Evolutionary conservation across 495 filamentous ascomycete species (phyloP).

Genomic region (Rhizodiscina lignyota): DNA sequence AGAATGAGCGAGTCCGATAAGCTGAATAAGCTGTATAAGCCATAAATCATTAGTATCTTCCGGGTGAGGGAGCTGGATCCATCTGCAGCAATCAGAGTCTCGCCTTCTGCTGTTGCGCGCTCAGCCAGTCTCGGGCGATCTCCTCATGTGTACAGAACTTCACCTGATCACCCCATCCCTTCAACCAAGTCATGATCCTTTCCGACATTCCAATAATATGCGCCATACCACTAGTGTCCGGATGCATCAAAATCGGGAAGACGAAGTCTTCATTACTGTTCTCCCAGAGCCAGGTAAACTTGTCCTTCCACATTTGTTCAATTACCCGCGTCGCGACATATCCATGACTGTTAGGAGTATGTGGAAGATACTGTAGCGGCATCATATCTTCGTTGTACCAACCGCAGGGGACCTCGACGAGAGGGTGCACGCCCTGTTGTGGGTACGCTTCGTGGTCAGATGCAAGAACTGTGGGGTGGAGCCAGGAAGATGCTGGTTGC

Average conservation of each 20-base stretch:
- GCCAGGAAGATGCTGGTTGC: slow-evolving; percentile 46
- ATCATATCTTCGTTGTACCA: slow-evolving; percentile 58
- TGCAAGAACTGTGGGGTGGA: slow-evolving; percentile 41
- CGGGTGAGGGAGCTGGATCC: too few species aligned
- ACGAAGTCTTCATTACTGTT: slow-evolving; percentile 51
- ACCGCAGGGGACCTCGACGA: slow-evolving; percentile 50
- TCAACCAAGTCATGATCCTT: slow-evolving; percentile 35
- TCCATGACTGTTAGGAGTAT: slow-evolving; percentile 15
- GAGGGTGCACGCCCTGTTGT: slow-evolving; percentile 13
- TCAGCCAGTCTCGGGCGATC: too few species aligned
- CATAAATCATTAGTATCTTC: too few species aligned
- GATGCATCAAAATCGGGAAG: slow-evolving; percentile 57
- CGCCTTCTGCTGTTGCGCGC: too few species aligned
- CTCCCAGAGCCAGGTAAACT: slow-evolving; percentile 53
- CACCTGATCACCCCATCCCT: slow-evolving; percentile 24
- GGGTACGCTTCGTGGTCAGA: slow-evolving; percentile 27
- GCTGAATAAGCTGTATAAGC: too few species aligned
- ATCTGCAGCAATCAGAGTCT: too few species aligned
- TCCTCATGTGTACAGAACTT: too few species aligned
- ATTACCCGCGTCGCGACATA: slow-evolving; percentile 21
- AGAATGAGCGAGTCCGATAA: too few species aligned
- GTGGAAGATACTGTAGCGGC: slow-evolving; percentile 25
- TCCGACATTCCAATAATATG: slow-evolving; percentile 51
- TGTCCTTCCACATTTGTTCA: slow-evolving; percentile 27
- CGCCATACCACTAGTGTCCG: slow-evolving; percentile 49